Percentiles rank a stretch among this genome's conserved stretches.
Evolutionary conservation across 225 moss, liverwort and hornwort species (phyloP).

Genomic region (Thuidium tamariscinum): DNA sequence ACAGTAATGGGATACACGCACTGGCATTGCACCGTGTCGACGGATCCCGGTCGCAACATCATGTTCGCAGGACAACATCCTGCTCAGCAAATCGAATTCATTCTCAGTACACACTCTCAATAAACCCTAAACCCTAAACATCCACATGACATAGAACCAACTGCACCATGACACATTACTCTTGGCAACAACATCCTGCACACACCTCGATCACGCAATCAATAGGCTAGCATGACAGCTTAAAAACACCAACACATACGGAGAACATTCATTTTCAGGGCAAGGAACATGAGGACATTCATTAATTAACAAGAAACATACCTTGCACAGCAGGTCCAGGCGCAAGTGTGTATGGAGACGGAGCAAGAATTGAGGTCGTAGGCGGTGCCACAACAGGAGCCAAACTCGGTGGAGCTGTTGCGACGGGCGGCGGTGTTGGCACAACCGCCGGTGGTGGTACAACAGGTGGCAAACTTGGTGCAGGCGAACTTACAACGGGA

Average conservation of each 20-base stretch:
- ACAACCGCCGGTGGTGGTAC: neutral
- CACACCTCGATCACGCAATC: neutral
- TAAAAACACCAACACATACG: neutral
- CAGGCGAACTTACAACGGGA: neutral
- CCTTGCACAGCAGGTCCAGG: constrained; percentile 32
- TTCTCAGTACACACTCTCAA: neutral
- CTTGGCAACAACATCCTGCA: neutral
- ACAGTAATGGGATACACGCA: constrained; percentile 70
- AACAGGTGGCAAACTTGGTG: neutral
- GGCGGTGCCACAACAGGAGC: neutral
- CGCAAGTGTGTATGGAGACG: constrained; percentile 9
- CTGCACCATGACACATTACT: neutral
- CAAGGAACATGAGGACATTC: neutral
- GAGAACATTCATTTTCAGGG: neutral
- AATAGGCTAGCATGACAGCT: neutral
- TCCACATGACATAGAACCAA: neutral
- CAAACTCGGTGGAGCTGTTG: neutral
- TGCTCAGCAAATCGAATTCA: neutral
- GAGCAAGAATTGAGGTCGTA: neutral
- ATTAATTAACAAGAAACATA: neutral
- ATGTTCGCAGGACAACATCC: constrained; percentile 49
- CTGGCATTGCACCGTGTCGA: constrained; percentile 15
- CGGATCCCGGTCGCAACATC: constrained; percentile 40
- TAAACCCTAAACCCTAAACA: neutral
- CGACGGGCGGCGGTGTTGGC: neutral